Base-by-base conservation (phyloP, 306 rosid genomes). In the Pyrus communis region DNA sequence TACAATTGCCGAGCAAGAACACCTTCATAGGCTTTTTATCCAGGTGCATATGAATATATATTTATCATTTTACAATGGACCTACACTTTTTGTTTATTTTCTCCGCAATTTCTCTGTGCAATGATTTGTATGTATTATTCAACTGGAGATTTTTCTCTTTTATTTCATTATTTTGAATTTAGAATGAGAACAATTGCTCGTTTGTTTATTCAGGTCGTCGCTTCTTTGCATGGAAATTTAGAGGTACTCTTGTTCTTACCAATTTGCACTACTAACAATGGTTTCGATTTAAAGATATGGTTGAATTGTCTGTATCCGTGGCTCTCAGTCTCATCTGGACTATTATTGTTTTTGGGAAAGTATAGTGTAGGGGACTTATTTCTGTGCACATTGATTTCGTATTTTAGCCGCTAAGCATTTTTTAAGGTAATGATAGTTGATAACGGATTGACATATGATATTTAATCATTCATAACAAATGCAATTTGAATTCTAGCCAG, bases 191-290 rank as follows among this genome's bases (percentile, higher is more conserved):
- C 43, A 64, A 28, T 75, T 72, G 25, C 55, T 61, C 55, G 3
- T 60, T 60, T 13, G 17, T 18, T 5, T 58, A 14, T 90, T 78
- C 97, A 94, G 98, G 90, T 91, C 80, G 79, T 91, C 65, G 72
- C 87, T 73, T 90, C 96, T 18, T 79, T 94, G 86, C 96, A 94
- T 77, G 90, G 81, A 85, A 87, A 79, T 78, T 35, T 93, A 30
- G 89, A 93, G 96, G 98, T 93, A 86, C 66, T 77, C 49, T 7
- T 77, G 75, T 69, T 54, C 23, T 1, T 21, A 6, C 75, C 51
- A n/a, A 13, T 31, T 72, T 2, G 15, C 22, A 42, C 14, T n/a
- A 22, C 38, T 42, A 5, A 38, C 6, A 33, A 30, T 31, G 69
- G 35, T 61, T 59, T 72, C 22, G 45, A 60, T 46, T 12, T 25